A percentile compares a stretch with the other conserved stretches of the same genome.
Conservation (phyloP, 768 basidiomycete species). For the Boletus eberwhitei region DNA sequence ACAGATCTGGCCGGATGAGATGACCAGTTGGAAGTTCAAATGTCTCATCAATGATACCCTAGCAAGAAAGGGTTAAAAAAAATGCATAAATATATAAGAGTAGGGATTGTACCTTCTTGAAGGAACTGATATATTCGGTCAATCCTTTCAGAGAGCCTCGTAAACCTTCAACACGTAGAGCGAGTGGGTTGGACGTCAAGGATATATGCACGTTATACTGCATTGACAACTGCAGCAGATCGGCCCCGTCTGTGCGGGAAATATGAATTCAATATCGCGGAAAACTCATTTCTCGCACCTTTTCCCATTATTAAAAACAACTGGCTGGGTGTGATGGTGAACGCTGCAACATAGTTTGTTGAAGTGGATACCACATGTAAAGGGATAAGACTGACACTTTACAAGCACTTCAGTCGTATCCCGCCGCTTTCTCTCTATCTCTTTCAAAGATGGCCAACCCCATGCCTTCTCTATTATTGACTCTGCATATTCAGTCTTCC, state of each 20-base stretch:
- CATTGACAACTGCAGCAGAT: slow-evolving; percentile 57
- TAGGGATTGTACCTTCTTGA: slow-evolving; percentile 44
- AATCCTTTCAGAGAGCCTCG: slow-evolving; percentile 50
- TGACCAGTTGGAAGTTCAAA: slow-evolving; percentile 43
- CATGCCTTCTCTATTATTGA: slow-evolving; percentile 63
- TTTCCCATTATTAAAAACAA: slow-evolving; percentile 71
- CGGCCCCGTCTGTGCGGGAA: slow-evolving; percentile 51
- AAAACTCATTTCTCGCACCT: slow-evolving; percentile 38
- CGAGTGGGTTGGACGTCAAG: slow-evolving; percentile 52
- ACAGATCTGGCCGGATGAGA: slow-evolving; percentile 43
- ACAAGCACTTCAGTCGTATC: slow-evolving; percentile 47
- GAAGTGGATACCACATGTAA: neutral
- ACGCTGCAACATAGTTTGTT: slow-evolving; percentile 38
- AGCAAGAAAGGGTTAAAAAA: neutral
- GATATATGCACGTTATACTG: slow-evolving; percentile 62
- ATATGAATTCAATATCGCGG: slow-evolving; percentile 6
- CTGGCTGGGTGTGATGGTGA: slow-evolving; percentile 54
- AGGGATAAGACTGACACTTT: slow-evolving; percentile 39
- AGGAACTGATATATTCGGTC: slow-evolving; percentile 40
- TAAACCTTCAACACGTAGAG: slow-evolving; percentile 57
- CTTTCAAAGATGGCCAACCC: slow-evolving; percentile 62
- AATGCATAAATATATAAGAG: neutral
- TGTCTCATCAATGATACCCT: slow-evolving; percentile 33
- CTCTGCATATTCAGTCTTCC: slow-evolving; percentile 42
- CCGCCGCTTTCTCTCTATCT: slow-evolving; percentile 46